phyloP scores from a whole-genome alignment of 306 rosid genomes.

The Fragaria vesca region DNA sequence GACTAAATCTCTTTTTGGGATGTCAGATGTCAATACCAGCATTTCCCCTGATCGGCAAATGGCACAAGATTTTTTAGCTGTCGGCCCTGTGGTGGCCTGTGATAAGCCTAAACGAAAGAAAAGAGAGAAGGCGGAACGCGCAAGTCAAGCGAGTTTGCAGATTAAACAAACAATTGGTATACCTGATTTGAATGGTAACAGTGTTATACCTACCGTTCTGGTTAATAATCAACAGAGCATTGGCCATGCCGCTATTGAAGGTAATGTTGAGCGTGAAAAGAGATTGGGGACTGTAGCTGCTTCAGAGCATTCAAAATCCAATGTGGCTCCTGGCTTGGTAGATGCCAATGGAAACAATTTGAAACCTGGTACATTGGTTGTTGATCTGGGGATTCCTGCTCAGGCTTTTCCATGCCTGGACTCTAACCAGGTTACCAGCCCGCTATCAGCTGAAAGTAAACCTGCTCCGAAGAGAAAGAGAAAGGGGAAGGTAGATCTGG shows the following conservation, averaged over 20 bases:
- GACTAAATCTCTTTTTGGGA: conserved; percentile 59
- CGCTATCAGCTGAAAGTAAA: conserved; percentile 15
- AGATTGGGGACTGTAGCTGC: conserved; percentile 31
- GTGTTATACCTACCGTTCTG: conserved; percentile 11
- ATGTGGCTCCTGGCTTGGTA: conserved; percentile 14
- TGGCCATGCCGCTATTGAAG: conserved; percentile 20
- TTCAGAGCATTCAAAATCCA: conserved; percentile 23
- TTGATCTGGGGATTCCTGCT: conserved; percentile 36
- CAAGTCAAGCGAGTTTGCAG: conserved; percentile 22
- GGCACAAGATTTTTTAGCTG: conserved; percentile 26
- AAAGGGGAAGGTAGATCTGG: conserved; percentile 33
- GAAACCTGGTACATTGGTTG: conserved; percentile 37
- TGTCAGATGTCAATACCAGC: conserved; percentile 47
- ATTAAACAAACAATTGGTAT: conserved; percentile 32
- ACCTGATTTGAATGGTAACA: conserved; percentile 52
- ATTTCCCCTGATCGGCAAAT: conserved; percentile 19
- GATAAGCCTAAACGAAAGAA: conserved; percentile 33
- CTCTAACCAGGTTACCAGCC: conserved; percentile 1
- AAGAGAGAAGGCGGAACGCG: conserved; percentile 31
- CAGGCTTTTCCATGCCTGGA: conserved; percentile 9
- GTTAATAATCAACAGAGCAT: conserved; percentile 28
- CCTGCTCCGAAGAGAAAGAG: conserved; percentile 40
- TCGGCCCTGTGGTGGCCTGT: conserved; percentile 10
- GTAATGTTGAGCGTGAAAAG: conserved; percentile 33
- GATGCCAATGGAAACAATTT: conserved; percentile 22